phyloP scores from a whole-genome alignment of 2,329 filamentous ascomycete genomes.

The Trichoderma brevicompactum region DNA sequence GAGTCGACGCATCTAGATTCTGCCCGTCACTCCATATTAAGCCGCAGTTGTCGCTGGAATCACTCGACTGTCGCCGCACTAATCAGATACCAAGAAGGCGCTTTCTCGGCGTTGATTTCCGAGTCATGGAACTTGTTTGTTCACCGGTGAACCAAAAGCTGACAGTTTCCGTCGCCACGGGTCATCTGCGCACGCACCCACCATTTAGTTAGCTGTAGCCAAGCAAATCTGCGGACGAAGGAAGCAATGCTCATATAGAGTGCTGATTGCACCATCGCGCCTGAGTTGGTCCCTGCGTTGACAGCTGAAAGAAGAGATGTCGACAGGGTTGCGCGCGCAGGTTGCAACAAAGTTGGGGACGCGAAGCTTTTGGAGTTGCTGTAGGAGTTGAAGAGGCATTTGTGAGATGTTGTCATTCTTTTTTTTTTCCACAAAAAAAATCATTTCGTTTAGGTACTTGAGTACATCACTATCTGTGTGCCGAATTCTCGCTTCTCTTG shows the following conservation, averaged over 20 bases:
- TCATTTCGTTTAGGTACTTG: too few species aligned
- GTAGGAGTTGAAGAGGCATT: too few species aligned
- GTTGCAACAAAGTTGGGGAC: too few species aligned
- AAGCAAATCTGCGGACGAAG: not conserved
- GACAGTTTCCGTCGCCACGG: constrained; percentile 5
- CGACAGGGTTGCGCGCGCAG: too few species aligned
- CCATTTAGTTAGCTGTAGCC: not conserved
- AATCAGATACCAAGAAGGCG: not conserved
- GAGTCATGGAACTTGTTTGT: constrained; percentile 12
- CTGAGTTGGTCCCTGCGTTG: not conserved
- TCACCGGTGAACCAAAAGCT: constrained; percentile 9
- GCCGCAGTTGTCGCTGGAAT: not conserved
- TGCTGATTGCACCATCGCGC: constrained; percentile 12
- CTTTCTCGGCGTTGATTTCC: constrained; percentile 21
- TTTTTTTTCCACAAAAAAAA: too few species aligned
- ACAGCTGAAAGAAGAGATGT: too few species aligned
- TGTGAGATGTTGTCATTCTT: too few species aligned
- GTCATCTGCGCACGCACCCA: not conserved
- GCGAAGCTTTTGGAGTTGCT: too few species aligned
- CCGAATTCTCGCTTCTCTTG: not conserved
- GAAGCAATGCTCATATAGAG: not conserved
- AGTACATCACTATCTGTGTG: not conserved
- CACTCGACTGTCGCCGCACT: not conserved
- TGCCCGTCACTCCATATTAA: not conserved
- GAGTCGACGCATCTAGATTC: constrained; percentile 2